Evolutionary conservation across 1,284 basidiomycete genomes (phyloP).

Genomic region (Malassezia caprae): DNA sequence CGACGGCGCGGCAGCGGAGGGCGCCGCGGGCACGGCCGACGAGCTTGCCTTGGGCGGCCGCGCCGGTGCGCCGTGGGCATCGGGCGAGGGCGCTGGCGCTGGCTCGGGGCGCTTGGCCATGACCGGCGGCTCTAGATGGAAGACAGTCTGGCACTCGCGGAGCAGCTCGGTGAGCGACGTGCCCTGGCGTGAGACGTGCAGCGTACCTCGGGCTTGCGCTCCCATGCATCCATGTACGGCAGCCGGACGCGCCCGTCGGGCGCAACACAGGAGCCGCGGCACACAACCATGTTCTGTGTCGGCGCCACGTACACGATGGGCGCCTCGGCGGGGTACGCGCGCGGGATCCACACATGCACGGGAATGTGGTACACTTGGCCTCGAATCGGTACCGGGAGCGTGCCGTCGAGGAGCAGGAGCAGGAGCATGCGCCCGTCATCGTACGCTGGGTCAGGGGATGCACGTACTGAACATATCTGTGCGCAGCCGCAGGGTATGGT

Average conservation of each 20-base stretch:
- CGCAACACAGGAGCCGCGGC: slow-evolving; percentile 66
- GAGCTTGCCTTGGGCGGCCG: background rate
- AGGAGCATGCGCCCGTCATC: slow-evolving; percentile 88
- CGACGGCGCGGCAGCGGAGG: background rate
- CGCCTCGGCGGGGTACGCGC: slow-evolving; percentile 53
- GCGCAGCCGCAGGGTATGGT: slow-evolving; percentile 67
- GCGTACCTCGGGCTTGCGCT: slow-evolving; percentile 67
- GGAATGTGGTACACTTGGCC: slow-evolving; percentile 82
- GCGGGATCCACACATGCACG: slow-evolving; percentile 64
- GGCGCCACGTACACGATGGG: slow-evolving; percentile 91
- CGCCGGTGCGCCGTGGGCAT: slow-evolving; percentile 5
- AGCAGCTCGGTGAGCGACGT: slow-evolving; percentile 55
- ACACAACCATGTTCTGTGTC: slow-evolving; percentile 81
- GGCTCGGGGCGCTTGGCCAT: slow-evolving; percentile 62
- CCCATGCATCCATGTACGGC: slow-evolving; percentile 68
- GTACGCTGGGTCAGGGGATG: slow-evolving; percentile 56
- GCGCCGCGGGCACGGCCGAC: background rate
- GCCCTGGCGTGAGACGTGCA: background rate
- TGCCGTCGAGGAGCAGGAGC: slow-evolving; percentile 77
- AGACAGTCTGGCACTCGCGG: slow-evolving; percentile 65
- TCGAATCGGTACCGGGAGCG: slow-evolving; percentile 75
- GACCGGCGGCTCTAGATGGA: slow-evolving; percentile 75
- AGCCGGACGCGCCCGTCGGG: slow-evolving; percentile 65
- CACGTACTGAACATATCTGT: slow-evolving; percentile 69
- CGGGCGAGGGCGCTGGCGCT: slow-evolving; percentile 22